These are phyloP conservation scores for Helianthus tuberosus DNA, from an alignment of 129 eudicot genomes.

Conservation along the genomic window DNA sequence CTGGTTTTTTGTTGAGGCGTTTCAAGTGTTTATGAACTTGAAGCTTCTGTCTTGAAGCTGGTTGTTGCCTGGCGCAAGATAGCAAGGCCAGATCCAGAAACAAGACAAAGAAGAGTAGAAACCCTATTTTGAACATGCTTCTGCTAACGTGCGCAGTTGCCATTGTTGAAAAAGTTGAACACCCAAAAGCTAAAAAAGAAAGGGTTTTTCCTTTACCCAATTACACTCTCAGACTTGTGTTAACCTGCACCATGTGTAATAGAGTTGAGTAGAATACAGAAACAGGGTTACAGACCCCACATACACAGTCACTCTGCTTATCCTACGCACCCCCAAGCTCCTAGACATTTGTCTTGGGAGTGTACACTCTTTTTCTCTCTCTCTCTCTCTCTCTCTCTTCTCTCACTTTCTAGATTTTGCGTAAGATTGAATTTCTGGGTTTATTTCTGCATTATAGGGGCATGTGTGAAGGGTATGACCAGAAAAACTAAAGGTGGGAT, in stretches of 20 bases:
- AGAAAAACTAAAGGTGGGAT: no score
- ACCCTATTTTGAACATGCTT: constrained; percentile 35
- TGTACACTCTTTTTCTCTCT: constrained; percentile 15
- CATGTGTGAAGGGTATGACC: no score
- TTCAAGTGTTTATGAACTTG: constrained; percentile 86
- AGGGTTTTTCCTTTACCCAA: background rate
- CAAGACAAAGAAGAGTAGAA: constrained; percentile 39
- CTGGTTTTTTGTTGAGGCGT: constrained; percentile 76
- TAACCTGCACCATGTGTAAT: constrained; percentile 34
- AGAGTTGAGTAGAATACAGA: constrained; percentile 27
- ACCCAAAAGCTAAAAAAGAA: constrained; percentile 14
- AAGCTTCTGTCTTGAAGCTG: constrained; percentile 68
- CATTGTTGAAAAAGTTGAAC: constrained; percentile 31
- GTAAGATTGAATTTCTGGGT: no score
- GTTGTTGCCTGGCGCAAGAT: constrained; percentile 54
- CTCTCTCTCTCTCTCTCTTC: no score
- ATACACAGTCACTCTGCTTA: constrained; percentile 33
- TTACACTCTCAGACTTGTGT: constrained; percentile 18
- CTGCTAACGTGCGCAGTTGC: constrained; percentile 46
- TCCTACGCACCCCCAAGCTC: constrained; percentile 49
- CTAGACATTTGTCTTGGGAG: constrained; percentile 28
- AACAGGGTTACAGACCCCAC: constrained; percentile 5
- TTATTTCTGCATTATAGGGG: no score
- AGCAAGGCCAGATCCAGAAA: constrained; percentile 47
- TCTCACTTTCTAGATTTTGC: no score